phyloP scores from a whole-genome alignment of 108 stramenopile species.

The Pseudonitzschia multiseries region DNA sequence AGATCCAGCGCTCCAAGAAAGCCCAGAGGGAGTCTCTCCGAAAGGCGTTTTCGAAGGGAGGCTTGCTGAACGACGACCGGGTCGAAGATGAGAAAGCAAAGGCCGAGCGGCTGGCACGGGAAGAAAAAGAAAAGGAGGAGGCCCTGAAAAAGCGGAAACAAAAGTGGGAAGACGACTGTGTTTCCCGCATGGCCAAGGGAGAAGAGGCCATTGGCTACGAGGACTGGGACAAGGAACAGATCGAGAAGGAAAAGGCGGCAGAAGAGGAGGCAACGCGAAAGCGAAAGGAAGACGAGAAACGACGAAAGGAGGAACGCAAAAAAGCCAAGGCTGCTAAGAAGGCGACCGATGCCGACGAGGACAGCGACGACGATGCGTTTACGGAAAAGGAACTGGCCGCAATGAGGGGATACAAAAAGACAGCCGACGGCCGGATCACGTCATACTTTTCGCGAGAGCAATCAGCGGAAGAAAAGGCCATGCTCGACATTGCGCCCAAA shows the following conservation, averaged over 20 bases:
- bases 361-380: conserved; percentile 64
- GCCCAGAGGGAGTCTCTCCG: conserved; percentile 59
- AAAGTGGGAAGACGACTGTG: conserved; percentile 88
- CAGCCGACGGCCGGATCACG: conserved; percentile 90
- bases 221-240: conserved; percentile 74
- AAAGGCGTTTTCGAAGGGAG: conserved; percentile 62
- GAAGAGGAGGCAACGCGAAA: conserved; percentile 55
- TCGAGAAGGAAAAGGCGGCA: conserved; percentile 51
- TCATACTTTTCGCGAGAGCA: conserved; percentile 94
- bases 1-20: conserved; percentile 43
- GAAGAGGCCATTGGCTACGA: conserved; percentile 70
- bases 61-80: conserved; percentile 73
- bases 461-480: conserved; percentile 77
- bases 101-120: conserved; percentile 41
- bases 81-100: conserved; percentile 66
- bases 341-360: conserved; percentile 21
- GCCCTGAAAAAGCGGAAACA: conserved; percentile 59
- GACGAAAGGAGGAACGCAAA: conserved; percentile 43
- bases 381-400: conserved; percentile 66
- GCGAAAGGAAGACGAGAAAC: conserved; percentile 47
- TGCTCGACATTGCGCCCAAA: conserved; percentile 88
- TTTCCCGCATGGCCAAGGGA: conserved; percentile 59
- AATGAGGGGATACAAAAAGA: conserved; percentile 93
- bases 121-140: conserved; percentile 58
- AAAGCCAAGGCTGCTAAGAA: conserved; percentile 37